phyloP scores from a whole-genome alignment of 225 moss, liverwort and hornwort species.

The Polytrichum formosum region DNA sequence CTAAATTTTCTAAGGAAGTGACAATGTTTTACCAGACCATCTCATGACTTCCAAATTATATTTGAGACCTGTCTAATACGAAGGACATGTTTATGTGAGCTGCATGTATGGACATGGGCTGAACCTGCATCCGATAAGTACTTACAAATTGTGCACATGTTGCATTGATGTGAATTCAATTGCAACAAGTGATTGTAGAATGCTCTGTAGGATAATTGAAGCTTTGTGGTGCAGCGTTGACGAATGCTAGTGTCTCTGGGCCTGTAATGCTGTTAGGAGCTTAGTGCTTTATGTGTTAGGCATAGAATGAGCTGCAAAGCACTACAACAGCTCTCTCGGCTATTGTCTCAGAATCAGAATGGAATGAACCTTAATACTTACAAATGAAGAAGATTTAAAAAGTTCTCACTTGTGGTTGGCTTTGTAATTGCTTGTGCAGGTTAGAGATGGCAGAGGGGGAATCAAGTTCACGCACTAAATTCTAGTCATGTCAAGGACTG shows the following conservation, averaged over 20 bases:
- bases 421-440: conserved; percentile 9
- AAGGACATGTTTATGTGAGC: neutral
- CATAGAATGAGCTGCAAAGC: no score
- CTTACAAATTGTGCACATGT: no score
- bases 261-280: neutral
- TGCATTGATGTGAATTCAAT: no score
- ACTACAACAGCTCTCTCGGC: no score
- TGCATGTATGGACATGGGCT: neutral
- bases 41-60: neutral
- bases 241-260: neutral
- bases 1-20: neutral
- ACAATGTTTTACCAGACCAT: neutral
- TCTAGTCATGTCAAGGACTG: conserved; percentile 22
- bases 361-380: neutral
- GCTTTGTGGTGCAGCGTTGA: neutral
- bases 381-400: neutral
- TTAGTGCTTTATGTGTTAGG: neutral
- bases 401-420: neutral
- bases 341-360: no score
- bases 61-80: neutral
- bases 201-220: no score
- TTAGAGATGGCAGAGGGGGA: conserved; percentile 1
- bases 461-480: conserved; percentile 1
- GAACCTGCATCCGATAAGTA: no score
- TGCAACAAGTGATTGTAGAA: no score